phyloP scores from a whole-genome alignment of 805 yeast species.

The Saccharomycopsis sp. region DNA sequence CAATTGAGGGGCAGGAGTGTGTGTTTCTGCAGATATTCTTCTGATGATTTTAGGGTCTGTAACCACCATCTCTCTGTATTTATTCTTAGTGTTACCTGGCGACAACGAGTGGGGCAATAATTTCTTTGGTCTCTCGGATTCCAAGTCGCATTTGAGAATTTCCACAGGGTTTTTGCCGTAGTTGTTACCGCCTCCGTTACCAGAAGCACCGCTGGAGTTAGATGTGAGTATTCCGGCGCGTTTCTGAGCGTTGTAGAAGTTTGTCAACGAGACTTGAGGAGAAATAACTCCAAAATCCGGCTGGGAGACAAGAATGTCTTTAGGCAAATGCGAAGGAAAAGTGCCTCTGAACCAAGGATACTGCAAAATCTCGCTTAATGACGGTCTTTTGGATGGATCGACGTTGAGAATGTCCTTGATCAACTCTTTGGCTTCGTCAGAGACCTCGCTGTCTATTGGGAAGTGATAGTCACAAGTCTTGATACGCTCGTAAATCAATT shows the following conservation, averaged over 20 bases:
- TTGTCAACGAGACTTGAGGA: constrained; percentile 54
- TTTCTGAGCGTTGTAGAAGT: constrained; percentile 60
- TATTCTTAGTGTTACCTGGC: constrained; percentile 84
- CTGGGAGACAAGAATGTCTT: constrained; percentile 51
- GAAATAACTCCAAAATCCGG: constrained; percentile 56
- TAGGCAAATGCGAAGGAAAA: constrained; percentile 67
- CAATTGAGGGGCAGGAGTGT: constrained; percentile 29
- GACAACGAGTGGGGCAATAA: constrained; percentile 85
- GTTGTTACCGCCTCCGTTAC: constrained; percentile 50
- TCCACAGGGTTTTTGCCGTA: constrained; percentile 55
- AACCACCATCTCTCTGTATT: constrained; percentile 65
- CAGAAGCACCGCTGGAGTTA: constrained; percentile 58
- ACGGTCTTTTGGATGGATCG: constrained; percentile 77
- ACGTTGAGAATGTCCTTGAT: constrained; percentile 68
- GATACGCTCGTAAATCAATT: constrained; percentile 86
- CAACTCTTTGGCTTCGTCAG: constrained; percentile 65
- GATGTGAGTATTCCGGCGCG: constrained; percentile 62
- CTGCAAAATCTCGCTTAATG: constrained; percentile 67
- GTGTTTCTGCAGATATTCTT: constrained; percentile 27
- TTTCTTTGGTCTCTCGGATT: constrained; percentile 58
- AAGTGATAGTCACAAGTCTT: constrained; percentile 73
- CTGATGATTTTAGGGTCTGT: constrained; percentile 29
- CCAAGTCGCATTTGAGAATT: constrained; percentile 60
- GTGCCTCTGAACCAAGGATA: constrained; percentile 85
- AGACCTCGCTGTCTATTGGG: constrained; percentile 61